Evolutionary conservation across 768 basidiomycete genomes (phyloP), one percentile per base, ranked within the genome.

Genomic region (Polyporus arcularius): DNA sequence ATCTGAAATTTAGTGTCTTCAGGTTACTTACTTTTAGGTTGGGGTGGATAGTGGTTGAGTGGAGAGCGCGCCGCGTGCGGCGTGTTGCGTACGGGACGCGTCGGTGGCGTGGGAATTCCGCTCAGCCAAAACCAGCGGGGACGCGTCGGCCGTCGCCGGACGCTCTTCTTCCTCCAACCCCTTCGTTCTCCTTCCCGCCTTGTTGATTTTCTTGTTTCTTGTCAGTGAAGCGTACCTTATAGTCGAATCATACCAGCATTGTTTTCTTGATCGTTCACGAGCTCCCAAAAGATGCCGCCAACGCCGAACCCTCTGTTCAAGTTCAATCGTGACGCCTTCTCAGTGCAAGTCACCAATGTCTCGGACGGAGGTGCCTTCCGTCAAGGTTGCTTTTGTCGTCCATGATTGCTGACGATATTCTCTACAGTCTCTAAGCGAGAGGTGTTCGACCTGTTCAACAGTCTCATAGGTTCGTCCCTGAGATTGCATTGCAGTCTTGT

Each of bases 381-480:
- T 59, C 60, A 52, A 53, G 9, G 28, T 56, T 56, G 21, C 54
- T 5, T 26, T 21, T 43, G 40, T 31, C 4, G 47, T 15, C 4
- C 15, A 51, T 6, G 16, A 38, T 43, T 18, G 26, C 40, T n/a
- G 16, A 49, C 43, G 26, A 57, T 28, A 6, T 31, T 26, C 16
- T 21, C 35, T 10, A 14, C 18, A 78, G 79, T 73, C 35, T 75
- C 72, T 55, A 72, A 76, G 64, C 70, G 70, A 31, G 85, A 87
- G 63, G 75, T 88, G 21, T 73, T 83, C 21, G 75, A 82, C 14
- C 72, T 88, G 57, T 89, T 89, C 69, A 79, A 75, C 59, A 81
- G 75, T 32, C 75, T 85, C 48, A 83, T 87, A 53, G 86, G 86
- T 85, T 51, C 18, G 50, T 45, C 21, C 11, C 51, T 26, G 8